These are phyloP conservation scores for Phytomonas serpens DNA, from an alignment of 208 protist species.

Conservation along the genomic window DNA sequence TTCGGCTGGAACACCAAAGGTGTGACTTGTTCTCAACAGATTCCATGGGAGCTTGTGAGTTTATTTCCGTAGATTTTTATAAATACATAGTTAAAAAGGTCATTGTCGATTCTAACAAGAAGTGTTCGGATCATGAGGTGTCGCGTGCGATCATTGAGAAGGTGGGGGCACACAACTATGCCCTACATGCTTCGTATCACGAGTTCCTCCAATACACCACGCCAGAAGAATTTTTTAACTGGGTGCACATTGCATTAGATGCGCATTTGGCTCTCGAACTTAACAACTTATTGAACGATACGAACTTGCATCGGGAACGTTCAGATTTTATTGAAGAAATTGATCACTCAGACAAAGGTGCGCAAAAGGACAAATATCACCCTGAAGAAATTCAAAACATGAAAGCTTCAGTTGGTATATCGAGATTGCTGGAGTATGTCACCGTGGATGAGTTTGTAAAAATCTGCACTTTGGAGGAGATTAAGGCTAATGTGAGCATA, in stretches of 20 bases:
- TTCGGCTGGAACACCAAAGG: not conserved
- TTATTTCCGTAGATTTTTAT: not conserved
- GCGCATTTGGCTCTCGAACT: slow-evolving; percentile 27
- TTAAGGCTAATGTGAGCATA: slow-evolving; percentile 24
- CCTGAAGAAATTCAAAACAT: slow-evolving; percentile 40
- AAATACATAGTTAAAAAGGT: not conserved
- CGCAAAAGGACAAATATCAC: slow-evolving; percentile 1
- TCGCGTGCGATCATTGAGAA: slow-evolving; percentile 15
- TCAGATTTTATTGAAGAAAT: not conserved
- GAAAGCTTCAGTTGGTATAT: slow-evolving; percentile 43
- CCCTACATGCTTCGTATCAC: slow-evolving; percentile 36
- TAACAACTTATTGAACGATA: slow-evolving; percentile 2
- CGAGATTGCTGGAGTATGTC: slow-evolving; percentile 42
- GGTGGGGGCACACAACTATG: slow-evolving; percentile 46
- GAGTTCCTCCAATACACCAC: slow-evolving; percentile 34
- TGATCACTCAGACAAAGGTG: not conserved
- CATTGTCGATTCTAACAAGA: not conserved
- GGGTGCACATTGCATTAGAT: slow-evolving; percentile 37
- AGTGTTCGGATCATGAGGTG: not conserved
- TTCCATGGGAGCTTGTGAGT: not conserved
- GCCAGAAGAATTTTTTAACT: slow-evolving; percentile 47
- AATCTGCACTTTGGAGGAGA: slow-evolving; percentile 46
- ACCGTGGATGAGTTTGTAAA: slow-evolving; percentile 31
- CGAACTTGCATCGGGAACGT: not conserved
- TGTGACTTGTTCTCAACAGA: not conserved